phyloP scores from a whole-genome alignment of 1,284 basidiomycete genomes.

The Ceratobasidium sp. region DNA sequence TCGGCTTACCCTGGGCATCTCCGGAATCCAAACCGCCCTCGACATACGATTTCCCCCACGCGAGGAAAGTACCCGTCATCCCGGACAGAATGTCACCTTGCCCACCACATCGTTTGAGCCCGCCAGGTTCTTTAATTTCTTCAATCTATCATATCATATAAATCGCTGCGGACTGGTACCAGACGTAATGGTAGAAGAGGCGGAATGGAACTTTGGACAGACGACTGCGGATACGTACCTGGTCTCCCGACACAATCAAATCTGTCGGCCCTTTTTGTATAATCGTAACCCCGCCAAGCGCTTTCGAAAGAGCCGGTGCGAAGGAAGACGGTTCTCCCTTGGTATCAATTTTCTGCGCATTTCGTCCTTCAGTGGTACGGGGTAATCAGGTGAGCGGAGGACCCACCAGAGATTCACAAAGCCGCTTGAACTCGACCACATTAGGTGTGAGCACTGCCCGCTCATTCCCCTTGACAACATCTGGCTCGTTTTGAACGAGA shows the following conservation, averaged over 20 bases:
- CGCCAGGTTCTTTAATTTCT: constrained; percentile 74
- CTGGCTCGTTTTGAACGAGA: constrained; percentile 76
- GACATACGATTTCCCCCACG: constrained; percentile 94
- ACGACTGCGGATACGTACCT: constrained; percentile 17
- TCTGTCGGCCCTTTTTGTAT: constrained; percentile 88
- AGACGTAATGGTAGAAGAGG: neutral
- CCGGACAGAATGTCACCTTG: constrained; percentile 95
- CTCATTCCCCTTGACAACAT: constrained; percentile 78
- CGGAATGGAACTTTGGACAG: neutral
- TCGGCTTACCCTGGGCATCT: constrained; percentile 47
- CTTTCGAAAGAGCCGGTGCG: constrained; percentile 55
- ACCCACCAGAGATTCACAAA: constrained; percentile 76
- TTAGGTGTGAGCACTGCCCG: constrained; percentile 91
- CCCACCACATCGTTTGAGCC: constrained; percentile 91
- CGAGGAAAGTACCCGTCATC: constrained; percentile 84
- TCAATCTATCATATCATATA: constrained; percentile 57
- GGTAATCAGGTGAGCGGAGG: neutral
- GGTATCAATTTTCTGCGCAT: constrained; percentile 29
- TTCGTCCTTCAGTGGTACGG: neutral
- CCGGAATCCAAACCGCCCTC: constrained; percentile 68
- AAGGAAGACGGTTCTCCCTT: constrained; percentile 41
- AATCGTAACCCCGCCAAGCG: constrained; percentile 86
- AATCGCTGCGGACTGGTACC: neutral
- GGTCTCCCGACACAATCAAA: constrained; percentile 53
- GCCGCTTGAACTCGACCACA: constrained; percentile 88